Evolutionary conservation across 2,329 filamentous ascomycete species (phyloP), one percentile per base, ranked within the genome.

Genomic region (Tolypocladium tundrense): DNA sequence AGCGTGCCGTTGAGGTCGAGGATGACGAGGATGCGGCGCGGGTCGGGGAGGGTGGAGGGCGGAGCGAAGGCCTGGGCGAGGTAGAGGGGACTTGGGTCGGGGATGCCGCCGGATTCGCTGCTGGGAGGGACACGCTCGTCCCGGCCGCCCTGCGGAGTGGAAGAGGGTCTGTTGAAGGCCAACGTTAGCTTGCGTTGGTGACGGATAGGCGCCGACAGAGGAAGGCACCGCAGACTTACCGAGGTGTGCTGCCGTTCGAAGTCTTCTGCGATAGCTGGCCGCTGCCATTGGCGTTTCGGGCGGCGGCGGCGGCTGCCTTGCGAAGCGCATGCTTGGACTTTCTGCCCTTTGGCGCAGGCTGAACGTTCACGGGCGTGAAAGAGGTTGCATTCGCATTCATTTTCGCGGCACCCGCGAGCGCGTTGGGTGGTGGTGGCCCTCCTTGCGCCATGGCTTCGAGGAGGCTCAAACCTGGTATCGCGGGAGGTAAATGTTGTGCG

Each of bases 1-100:
- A 99, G 79, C 0, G 93, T 97, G 61, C 94, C 94, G 71, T 97
- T 99, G 42, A 99, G 82, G 73, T 99, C 94, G 61, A 97, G 83
- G 53, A 97, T 83, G 55, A 99, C 78, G 27, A 99, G 84, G 40
- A 96, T 80, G 19, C 81, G 82, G 45, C 83, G 83, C 1, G 86
- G 81, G 1, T 70, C 55, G 0, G 71, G 43, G 4, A 81, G 71
- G 19, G 63, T 62, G 35, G 69, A 65, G 0, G 83, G 77, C 0
- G 73, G 65, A 16, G 73, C 63, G 5, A 73, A 68, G 2, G 88
- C 77, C 56, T 79, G 78, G 4, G 67, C 57, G n/a, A 90, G 74
- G 71, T 95, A 95, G 53, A 72, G 67, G 0, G 71, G 52, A 1
- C 81, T 80, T 0, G 89, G 84, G 0, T 79, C 67, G 0, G 90